phyloP scores from a whole-genome alignment of 371 early-diverging fungal species.

The Actinomucor elegans region DNA sequence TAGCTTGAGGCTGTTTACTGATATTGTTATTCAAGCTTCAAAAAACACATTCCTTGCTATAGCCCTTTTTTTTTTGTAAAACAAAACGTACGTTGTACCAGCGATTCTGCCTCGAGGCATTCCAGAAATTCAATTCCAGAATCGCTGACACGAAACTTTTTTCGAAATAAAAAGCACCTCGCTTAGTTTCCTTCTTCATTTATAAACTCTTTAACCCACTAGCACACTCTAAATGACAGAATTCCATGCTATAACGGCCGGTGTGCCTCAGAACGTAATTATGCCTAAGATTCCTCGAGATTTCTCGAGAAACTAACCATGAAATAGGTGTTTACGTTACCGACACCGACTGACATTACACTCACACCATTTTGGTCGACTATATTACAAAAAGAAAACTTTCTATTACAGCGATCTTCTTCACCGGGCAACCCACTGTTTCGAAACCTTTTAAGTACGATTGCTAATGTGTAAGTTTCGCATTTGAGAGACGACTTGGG shows the following conservation, averaged over 20 bases:
- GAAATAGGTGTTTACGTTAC: slow-evolving; percentile 31
- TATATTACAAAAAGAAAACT: slow-evolving; percentile 53
- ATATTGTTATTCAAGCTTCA: too few relatives aligned
- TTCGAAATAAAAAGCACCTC: too few relatives aligned
- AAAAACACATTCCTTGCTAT: too few relatives aligned
- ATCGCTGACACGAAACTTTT: too few relatives aligned
- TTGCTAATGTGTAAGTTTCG: slow-evolving; percentile 65
- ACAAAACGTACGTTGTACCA: too few relatives aligned
- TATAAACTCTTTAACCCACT: too few relatives aligned
- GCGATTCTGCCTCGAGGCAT: too few relatives aligned
- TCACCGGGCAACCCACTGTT: slow-evolving; percentile 45
- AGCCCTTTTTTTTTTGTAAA: too few relatives aligned
- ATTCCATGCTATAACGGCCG: slow-evolving; percentile 6
- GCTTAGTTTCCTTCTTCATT: too few relatives aligned
- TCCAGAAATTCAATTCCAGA: too few relatives aligned
- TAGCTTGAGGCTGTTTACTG: too few relatives aligned
- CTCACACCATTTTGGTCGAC: slow-evolving; percentile 58
- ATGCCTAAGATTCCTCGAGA: not conserved
- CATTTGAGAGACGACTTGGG: too few relatives aligned
- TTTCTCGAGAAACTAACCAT: not conserved
- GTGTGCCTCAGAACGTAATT: slow-evolving; percentile 22
- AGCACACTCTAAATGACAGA: slow-evolving; percentile 12
- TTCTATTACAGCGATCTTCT: slow-evolving; percentile 69
- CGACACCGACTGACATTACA: slow-evolving; percentile 30
- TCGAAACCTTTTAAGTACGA: slow-evolving; percentile 68